These are phyloP conservation scores for Bipolaris oryzae DNA, from an alignment of 2,329 filamentous ascomycete genomes.

Conservation along the genomic window DNA sequence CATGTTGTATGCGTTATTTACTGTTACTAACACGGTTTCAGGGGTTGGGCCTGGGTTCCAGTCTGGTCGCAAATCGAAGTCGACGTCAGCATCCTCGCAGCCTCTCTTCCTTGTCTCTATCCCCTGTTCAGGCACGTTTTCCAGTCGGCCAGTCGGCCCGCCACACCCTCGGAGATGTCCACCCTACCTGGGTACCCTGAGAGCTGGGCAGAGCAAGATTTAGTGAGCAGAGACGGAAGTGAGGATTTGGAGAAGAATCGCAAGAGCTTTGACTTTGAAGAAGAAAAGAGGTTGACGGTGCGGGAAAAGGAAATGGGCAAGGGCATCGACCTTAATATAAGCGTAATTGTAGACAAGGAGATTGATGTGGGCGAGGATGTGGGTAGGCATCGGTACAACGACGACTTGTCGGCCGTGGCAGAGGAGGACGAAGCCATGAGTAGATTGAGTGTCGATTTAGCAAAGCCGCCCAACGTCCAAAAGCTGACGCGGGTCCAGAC, in stretches of 20 bases:
- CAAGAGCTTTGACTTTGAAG: conserved; percentile 3
- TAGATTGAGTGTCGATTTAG: conserved; percentile 4
- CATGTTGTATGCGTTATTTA: not conserved
- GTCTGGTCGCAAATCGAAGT: conserved; percentile 44
- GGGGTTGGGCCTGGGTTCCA: conserved; percentile 34
- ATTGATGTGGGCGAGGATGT: not conserved
- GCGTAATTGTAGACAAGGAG: not conserved
- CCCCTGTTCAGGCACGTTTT: conserved; percentile 30
- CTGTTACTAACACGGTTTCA: conserved; percentile 15
- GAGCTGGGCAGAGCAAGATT: conserved; percentile 12
- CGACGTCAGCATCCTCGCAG: conserved; percentile 36
- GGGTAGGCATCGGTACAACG: conserved; percentile 18
- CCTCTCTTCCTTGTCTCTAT: conserved; percentile 34
- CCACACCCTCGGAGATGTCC: conserved; percentile 21
- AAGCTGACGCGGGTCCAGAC: not conserved
- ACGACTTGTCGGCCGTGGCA: conserved; percentile 17
- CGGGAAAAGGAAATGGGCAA: conserved; percentile 9
- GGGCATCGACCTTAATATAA: not conserved
- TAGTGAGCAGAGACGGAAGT: conserved; percentile 6
- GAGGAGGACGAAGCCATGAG: conserved; percentile 4
- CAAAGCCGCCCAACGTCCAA: conserved; percentile 7
- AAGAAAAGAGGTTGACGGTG: conserved; percentile 9
- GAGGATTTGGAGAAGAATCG: conserved; percentile 1
- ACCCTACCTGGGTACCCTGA: conserved; percentile 23
- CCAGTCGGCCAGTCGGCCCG: conserved; percentile 3